phyloP scores from a whole-genome alignment of 345 rosid genomes.

The Lenwebbia sp. region DNA sequence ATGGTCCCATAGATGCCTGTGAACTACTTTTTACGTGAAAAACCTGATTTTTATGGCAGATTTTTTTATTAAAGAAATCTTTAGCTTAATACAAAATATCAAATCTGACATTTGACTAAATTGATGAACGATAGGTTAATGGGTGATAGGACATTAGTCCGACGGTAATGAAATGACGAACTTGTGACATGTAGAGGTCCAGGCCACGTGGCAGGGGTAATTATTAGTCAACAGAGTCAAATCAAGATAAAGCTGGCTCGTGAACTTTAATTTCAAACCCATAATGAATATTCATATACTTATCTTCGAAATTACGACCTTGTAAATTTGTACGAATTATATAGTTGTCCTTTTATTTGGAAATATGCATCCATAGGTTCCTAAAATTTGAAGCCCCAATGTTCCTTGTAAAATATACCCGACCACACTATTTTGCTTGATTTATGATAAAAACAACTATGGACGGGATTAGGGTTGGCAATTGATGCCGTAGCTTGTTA shows the following conservation, averaged over 20 bases:
- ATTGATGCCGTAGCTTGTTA: accelerated
- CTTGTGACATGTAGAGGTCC: neutral
- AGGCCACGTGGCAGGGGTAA: neutral
- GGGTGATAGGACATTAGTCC: neutral
- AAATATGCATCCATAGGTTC: neutral
- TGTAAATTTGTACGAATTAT: neutral
- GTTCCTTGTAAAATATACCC: neutral
- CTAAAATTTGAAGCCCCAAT: neutral
- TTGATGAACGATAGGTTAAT: neutral
- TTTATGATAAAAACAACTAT: neutral
- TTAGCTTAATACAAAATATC: neutral
- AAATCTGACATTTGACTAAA: neutral
- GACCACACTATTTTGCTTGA: neutral
- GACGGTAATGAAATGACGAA: neutral
- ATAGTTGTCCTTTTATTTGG: neutral
- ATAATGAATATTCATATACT: neutral
- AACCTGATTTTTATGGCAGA: neutral
- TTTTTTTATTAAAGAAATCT: neutral
- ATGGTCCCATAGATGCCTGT: neutral
- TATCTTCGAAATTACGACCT: neutral
- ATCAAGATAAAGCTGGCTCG: neutral
- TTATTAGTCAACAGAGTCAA: neutral
- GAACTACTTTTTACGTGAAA: neutral
- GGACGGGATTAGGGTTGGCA: neutral
- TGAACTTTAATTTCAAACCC: neutral